Conservation (phyloP, 805 yeast genomes). For the Yarrowia sp. region DNA sequence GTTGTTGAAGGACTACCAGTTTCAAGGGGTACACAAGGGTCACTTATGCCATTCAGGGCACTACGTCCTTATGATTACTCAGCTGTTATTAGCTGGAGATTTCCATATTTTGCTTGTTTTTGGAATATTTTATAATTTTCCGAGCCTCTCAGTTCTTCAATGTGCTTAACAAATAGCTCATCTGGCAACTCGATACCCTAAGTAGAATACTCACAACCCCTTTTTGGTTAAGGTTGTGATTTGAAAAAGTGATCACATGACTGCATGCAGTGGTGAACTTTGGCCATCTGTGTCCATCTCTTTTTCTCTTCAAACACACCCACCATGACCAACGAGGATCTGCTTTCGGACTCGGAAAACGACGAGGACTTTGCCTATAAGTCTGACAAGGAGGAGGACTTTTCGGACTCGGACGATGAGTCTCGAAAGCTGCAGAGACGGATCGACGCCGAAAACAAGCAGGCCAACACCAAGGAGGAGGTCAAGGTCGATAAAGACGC, state of each 20-base stretch:
- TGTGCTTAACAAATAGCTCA: too few relatives aligned
- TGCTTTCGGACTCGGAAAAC: constrained; percentile 38
- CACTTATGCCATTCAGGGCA: too few relatives aligned
- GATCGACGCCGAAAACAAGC: constrained; percentile 19
- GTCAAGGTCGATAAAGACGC: constrained; percentile 35
- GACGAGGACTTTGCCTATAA: constrained; percentile 36
- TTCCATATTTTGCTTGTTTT: too few relatives aligned
- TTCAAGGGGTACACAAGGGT: too few relatives aligned
- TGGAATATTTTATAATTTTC: too few relatives aligned
- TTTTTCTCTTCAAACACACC: not conserved
- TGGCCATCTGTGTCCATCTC: not conserved
- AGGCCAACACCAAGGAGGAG: constrained; percentile 9
- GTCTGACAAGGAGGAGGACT: constrained; percentile 39
- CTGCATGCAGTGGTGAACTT: constrained; percentile 13
- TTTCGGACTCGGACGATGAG: constrained; percentile 38
- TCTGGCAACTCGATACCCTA: too few relatives aligned
- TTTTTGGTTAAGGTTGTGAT: not conserved
- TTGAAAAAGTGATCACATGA: constrained; percentile 25
- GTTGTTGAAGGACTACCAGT: too few relatives aligned
- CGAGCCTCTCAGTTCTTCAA: too few relatives aligned
- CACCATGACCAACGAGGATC: constrained; percentile 25
- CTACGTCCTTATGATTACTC: too few relatives aligned
- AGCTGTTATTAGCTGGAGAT: too few relatives aligned
- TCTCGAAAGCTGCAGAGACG: constrained; percentile 31
- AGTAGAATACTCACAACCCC: not conserved